Conservation (phyloP, 1,284 basidiomycete species). For the Ceratobasidium sp. region DNA sequence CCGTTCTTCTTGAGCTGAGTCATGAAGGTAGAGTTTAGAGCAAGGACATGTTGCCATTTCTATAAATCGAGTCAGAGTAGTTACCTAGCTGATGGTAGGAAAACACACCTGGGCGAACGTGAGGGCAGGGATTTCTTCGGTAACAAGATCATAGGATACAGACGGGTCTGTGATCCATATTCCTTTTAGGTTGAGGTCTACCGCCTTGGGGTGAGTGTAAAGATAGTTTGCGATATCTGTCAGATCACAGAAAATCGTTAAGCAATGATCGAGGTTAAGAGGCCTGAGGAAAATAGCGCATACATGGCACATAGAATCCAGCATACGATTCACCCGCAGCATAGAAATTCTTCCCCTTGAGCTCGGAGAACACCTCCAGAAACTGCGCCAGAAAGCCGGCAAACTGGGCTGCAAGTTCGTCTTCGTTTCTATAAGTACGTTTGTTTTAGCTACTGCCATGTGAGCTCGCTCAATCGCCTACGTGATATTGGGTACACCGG, state of each 20-base stretch:
- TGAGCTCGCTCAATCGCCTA: too few species aligned
- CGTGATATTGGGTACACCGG: constrained; percentile 69
- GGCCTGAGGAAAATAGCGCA: constrained; percentile 6
- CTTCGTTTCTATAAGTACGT: too few species aligned
- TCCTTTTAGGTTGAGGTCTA: constrained; percentile 68
- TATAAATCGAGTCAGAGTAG: constrained; percentile 48
- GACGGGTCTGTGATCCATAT: constrained; percentile 74
- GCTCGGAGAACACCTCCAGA: constrained; percentile 70
- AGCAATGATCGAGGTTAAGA: constrained; percentile 10
- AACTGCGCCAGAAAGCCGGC: constrained; percentile 78
- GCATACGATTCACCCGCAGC: constrained; percentile 68
- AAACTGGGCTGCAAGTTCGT: constrained; percentile 67
- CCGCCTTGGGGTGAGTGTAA: constrained; percentile 60
- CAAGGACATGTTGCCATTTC: constrained; percentile 70
- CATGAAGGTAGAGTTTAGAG: constrained; percentile 76
- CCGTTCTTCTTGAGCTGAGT: constrained; percentile 62
- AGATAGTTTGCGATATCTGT: constrained; percentile 72
- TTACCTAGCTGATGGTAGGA: not conserved
- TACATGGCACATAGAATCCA: constrained; percentile 64
- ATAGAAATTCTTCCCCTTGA: constrained; percentile 61
- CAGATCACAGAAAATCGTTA: not conserved
- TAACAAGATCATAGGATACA: constrained; percentile 66
- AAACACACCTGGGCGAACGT: constrained; percentile 27
- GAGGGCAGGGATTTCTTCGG: constrained; percentile 66
- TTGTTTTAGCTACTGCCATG: constrained; percentile 55